phyloP scores from a whole-genome alignment of 169 alveolate species.

The Eimeria zaria region DNA sequence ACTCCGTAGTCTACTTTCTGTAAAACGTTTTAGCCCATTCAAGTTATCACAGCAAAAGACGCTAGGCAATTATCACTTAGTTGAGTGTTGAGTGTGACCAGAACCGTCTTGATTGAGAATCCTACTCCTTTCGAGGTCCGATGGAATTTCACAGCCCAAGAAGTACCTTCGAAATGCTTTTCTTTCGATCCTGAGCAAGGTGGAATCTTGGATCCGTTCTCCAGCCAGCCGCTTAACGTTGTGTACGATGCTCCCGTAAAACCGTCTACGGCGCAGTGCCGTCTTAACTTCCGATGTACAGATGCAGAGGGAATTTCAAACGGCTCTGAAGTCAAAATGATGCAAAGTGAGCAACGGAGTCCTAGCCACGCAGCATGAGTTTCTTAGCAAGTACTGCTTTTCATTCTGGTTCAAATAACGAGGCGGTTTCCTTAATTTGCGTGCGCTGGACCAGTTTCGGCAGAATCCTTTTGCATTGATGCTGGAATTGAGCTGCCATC shows the following conservation, averaged over 20 bases:
- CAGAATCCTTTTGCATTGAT: conserved; percentile 96
- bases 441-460: conserved; percentile 87
- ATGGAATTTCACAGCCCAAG: conserved; percentile 64
- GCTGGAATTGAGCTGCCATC: conserved; percentile 93
- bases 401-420: neutral
- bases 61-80: neutral
- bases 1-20: neutral
- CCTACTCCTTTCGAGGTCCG: conserved; percentile 55
- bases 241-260: conserved; percentile 44
- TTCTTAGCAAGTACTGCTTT: neutral
- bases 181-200: conserved; percentile 47
- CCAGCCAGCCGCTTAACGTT: conserved; percentile 47
- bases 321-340: conserved; percentile 28
- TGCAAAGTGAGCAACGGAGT: conserved; percentile 47
- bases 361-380: neutral
- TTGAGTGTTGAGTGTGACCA: neutral
- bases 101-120: conserved; percentile 38
- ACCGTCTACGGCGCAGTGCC: conserved; percentile 70
- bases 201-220: conserved; percentile 40
- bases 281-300: conserved; percentile 40
- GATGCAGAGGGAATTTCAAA: conserved; percentile 55
- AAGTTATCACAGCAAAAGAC: neutral
- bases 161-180: conserved; percentile 15
- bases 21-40: neutral
- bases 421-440: neutral